A percentile compares a stretch with the other conserved stretches of the same genome.
These are phyloP conservation scores for Cytospora piceae DNA, from an alignment of 2,329 filamentous ascomycete genomes.

Conservation along the genomic window DNA sequence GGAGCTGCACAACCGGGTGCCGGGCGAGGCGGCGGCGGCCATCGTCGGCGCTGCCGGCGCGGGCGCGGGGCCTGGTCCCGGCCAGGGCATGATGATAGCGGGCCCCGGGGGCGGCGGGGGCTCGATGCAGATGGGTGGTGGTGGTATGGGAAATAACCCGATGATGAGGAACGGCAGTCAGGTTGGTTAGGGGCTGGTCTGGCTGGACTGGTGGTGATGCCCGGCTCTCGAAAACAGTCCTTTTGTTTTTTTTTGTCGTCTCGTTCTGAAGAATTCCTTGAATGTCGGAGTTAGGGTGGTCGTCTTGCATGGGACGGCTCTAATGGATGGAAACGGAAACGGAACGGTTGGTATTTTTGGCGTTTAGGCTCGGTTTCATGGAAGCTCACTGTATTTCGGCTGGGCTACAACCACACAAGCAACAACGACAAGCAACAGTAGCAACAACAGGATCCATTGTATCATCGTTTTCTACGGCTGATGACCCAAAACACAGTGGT, in stretches of 20 bases:
- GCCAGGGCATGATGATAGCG: constrained; percentile 20
- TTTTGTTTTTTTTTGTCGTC: background rate
- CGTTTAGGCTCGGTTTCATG: constrained; percentile 3
- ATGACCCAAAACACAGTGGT: constrained; percentile 13
- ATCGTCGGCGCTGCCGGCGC: background rate
- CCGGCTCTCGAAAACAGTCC: too few species aligned
- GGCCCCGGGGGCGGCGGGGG: constrained; percentile 11
- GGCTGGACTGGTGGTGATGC: background rate
- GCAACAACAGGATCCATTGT: background rate
- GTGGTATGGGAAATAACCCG: constrained; percentile 3
- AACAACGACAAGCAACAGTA: background rate
- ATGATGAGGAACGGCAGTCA: constrained; percentile 28
- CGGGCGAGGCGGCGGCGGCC: constrained; percentile 16
- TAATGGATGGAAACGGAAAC: constrained; percentile 2
- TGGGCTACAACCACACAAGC: background rate
- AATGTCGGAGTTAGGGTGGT: background rate
- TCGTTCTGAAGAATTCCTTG: background rate
- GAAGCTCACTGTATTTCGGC: background rate
- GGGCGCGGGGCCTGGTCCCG: constrained; percentile 2
- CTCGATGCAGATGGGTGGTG: constrained; percentile 25
- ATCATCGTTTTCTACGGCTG: background rate
- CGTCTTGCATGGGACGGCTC: background rate
- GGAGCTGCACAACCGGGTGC: constrained; percentile 47
- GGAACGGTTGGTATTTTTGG: background rate
- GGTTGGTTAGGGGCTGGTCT: constrained; percentile 11